A percentile compares a stretch with the other conserved stretches of the same genome.
Conservation (phyloP, 2,329 filamentous ascomycete genomes). For the Sporothrix dimorphospora region DNA sequence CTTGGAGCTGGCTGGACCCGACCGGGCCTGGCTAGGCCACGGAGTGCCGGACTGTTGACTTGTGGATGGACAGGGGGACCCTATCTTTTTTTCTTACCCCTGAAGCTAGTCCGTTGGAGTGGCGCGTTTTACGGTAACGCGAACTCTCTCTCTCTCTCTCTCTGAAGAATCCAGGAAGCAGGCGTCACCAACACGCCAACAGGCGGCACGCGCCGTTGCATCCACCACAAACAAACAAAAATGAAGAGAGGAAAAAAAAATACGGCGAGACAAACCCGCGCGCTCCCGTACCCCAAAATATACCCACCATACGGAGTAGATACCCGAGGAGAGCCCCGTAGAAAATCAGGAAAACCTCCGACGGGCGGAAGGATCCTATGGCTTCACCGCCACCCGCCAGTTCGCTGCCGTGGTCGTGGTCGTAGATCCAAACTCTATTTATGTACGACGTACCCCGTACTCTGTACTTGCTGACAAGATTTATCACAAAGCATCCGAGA, state of each 20-base stretch:
- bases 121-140: slow-evolving; percentile 17
- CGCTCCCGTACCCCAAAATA: neutral
- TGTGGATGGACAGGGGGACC: neutral
- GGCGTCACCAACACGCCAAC: slow-evolving; percentile 1
- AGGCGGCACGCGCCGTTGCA: neutral
- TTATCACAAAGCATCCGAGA: neutral
- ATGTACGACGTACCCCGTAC: too few relatives aligned
- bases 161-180: neutral
- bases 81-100: neutral
- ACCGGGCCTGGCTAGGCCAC: neutral
- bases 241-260: neutral
- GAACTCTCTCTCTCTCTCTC: neutral
- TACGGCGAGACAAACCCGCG: neutral
- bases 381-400: neutral
- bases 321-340: neutral
- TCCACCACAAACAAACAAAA: neutral
- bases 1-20: neutral
- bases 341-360: neutral
- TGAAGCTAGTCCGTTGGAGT: slow-evolving; percentile 15
- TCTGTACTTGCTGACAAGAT: too few relatives aligned
- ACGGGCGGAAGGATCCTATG: neutral
- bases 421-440: neutral
- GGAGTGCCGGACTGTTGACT: neutral
- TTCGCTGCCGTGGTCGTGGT: neutral
- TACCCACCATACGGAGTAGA: neutral